Conservation (phyloP, 371 early-diverging fungal species). For the Parasitella parasitica region DNA sequence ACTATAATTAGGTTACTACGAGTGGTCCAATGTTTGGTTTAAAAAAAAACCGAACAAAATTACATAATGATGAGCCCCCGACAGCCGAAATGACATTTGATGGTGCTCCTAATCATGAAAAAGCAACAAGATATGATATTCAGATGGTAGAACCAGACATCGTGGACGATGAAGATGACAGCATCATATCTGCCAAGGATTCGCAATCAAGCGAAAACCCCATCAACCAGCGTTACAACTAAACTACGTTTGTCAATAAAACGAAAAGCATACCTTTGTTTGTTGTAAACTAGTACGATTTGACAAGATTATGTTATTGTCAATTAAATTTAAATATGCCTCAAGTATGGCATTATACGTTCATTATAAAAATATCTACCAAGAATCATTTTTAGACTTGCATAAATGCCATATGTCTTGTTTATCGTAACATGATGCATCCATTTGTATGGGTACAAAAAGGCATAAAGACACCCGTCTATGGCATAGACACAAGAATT, state of each 20-base stretch:
- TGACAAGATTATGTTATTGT: not conserved
- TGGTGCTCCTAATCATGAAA: constrained; percentile 13
- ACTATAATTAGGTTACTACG: constrained; percentile 22
- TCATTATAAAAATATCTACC: too few relatives aligned
- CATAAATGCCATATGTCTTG: not conserved
- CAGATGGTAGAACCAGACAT: constrained; percentile 8
- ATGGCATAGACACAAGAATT: too few relatives aligned
- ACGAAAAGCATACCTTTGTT: not conserved
- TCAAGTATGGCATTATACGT: not conserved
- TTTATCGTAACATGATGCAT: too few relatives aligned
- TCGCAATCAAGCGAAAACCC: constrained; percentile 24
- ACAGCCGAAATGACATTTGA: constrained; percentile 30
- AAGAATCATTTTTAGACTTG: not conserved
- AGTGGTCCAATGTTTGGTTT: constrained; percentile 9
- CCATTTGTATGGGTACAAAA: not conserved
- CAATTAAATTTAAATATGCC: not conserved
- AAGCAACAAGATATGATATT: constrained; percentile 14
- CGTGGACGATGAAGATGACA: constrained; percentile 15
- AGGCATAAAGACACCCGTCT: not conserved
- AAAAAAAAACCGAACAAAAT: constrained; percentile 15
- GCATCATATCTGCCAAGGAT: constrained; percentile 10
- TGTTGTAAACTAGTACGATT: not conserved
- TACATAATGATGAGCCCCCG: constrained; percentile 14
- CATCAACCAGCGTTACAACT: constrained; percentile 1
- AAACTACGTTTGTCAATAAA: not conserved